Conservation (phyloP, 306 rosid species). For the Corylus avellana region DNA sequence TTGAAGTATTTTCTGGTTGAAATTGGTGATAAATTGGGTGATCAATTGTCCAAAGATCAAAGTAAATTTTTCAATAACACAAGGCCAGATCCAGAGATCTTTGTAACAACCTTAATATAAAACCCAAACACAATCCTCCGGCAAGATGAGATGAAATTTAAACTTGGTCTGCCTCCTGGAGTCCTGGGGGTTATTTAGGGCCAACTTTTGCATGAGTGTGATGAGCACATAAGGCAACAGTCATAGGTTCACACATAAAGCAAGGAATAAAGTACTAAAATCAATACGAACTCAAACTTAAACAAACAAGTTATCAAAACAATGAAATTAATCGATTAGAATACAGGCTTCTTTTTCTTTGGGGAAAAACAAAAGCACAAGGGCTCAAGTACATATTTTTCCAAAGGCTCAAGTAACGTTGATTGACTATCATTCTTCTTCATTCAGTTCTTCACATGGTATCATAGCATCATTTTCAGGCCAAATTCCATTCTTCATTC, state of each 20-base stretch:
- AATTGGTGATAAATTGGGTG: not conserved
- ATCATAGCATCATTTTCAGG: too few relatives aligned
- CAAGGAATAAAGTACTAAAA: slow-evolving; percentile 1
- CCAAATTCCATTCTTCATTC: too few relatives aligned
- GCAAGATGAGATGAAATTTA: not conserved
- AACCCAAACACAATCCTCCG: not conserved
- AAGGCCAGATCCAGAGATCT: too few relatives aligned
- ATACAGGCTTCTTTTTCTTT: not conserved
- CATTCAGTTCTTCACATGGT: too few relatives aligned
- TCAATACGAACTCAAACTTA: not conserved
- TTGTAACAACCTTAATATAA: too few relatives aligned
- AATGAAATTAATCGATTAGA: not conserved
- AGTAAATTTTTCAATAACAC: too few relatives aligned
- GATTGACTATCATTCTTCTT: too few relatives aligned
- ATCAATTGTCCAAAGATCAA: too few relatives aligned
- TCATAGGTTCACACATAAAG: not conserved
- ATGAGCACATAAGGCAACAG: not conserved
- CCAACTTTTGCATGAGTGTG: not conserved
- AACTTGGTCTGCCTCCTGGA: too few relatives aligned
- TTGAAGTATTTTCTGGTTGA: too few relatives aligned
- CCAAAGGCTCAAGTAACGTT: too few relatives aligned
- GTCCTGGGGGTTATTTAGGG: not conserved
- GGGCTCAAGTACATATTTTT: too few relatives aligned
- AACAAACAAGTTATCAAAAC: not conserved
- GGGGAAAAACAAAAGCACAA: not conserved